Evolutionary conservation across 2,329 filamentous ascomycete species (phyloP).

Genomic region (Incumbomyces lentus): DNA sequence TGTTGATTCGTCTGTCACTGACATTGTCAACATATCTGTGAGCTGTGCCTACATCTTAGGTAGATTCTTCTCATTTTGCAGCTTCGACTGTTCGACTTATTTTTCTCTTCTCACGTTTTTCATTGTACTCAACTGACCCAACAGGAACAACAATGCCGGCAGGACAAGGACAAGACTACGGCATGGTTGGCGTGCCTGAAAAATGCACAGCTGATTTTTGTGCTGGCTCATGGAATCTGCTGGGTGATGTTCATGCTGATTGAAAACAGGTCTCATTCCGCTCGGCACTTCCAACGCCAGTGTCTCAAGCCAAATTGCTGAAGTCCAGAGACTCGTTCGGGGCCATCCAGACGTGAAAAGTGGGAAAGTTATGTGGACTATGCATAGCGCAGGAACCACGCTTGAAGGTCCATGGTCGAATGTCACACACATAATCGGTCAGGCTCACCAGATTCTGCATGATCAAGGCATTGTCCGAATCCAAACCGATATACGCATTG

Average conservation of each 20-base stretch:
- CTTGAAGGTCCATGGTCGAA: conserved; percentile 87
- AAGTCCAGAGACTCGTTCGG: conserved; percentile 61
- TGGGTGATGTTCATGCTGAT: neutral
- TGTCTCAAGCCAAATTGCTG: conserved; percentile 73
- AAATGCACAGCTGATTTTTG: conserved; percentile 84
- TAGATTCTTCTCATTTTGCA: no score
- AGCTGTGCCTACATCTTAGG: no score
- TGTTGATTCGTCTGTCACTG: no score
- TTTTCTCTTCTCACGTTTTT: no score
- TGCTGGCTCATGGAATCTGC: neutral
- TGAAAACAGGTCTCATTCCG: conserved; percentile 53
- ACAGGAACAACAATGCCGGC: neutral
- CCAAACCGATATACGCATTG: conserved; percentile 79
- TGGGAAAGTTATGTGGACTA: conserved; percentile 70
- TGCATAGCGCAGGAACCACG: conserved; percentile 92
- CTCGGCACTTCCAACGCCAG: conserved; percentile 70
- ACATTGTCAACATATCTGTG: no score
- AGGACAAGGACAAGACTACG: neutral
- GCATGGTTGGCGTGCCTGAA: conserved; percentile 37
- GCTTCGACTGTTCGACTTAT: no score
- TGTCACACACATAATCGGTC: conserved; percentile 75
- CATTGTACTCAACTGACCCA: no score
- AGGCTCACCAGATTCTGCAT: conserved; percentile 71
- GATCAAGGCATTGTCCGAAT: conserved; percentile 67
- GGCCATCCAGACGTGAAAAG: conserved; percentile 46